Conservation (phyloP, 2,329 filamentous ascomycete genomes). For the Colletotrichum melonis region DNA sequence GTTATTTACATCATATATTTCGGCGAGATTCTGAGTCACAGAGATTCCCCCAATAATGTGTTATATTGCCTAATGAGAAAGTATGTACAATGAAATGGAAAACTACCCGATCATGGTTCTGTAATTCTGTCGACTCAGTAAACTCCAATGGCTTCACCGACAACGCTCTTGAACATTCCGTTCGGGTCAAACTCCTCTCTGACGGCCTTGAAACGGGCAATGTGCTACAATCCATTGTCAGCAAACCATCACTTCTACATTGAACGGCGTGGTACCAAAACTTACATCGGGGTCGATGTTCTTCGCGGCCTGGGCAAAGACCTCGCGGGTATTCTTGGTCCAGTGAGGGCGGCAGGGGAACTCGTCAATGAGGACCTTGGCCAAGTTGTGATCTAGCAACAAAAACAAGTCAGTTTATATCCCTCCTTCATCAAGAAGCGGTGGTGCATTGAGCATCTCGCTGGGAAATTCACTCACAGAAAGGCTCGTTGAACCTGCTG, state of each 20-base stretch:
- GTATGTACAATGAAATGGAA: neutral
- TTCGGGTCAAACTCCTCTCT: conserved; percentile 61
- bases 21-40: no score
- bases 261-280: neutral
- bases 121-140: conserved; percentile 40
- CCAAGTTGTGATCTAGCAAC: conserved; percentile 53
- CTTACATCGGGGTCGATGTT: conserved; percentile 58
- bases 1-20: no score
- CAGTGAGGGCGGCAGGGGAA: conserved; percentile 64
- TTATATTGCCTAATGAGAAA: neutral
- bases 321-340: conserved; percentile 64
- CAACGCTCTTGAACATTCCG: conserved; percentile 57
- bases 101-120: neutral
- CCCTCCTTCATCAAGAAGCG: neutral
- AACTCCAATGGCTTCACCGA: conserved; percentile 61
- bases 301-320: conserved; percentile 56
- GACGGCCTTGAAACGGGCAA: conserved; percentile 59
- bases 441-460: neutral
- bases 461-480: conserved; percentile 51
- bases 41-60: neutral
- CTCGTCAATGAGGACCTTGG: conserved; percentile 58
- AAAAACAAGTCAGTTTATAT: neutral
- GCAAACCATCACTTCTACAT: neutral
- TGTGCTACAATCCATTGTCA: conserved; percentile 42
- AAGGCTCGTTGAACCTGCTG: conserved; percentile 60